phyloP scores from a whole-genome alignment of 2,329 filamentous ascomycete species.

The Colletotrichum tabaci region DNA sequence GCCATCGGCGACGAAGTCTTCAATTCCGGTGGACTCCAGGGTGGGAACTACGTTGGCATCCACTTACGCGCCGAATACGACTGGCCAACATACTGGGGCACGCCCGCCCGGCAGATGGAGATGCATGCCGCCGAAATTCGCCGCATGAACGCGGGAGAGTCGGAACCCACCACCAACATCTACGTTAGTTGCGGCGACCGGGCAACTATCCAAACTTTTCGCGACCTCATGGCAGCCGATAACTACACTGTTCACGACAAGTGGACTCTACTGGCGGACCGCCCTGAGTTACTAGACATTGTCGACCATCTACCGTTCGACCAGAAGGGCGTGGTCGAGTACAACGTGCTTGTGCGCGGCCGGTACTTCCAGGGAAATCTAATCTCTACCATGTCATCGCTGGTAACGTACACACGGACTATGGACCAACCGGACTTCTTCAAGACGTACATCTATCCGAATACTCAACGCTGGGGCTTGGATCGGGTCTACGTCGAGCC shows the following conservation, averaged over 20 bases:
- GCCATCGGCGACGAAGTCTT: neutral
- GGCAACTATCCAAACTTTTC: conserved; percentile 7
- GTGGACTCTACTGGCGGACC: conserved; percentile 19
- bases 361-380: conserved; percentile 17
- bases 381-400: conserved; percentile 12
- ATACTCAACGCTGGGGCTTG: conserved; percentile 4
- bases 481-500: conserved; percentile 4
- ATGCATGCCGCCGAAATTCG: conserved; percentile 9
- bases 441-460: neutral
- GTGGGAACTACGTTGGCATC: conserved; percentile 8
- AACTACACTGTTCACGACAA: conserved; percentile 16
- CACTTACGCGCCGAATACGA: conserved; percentile 12
- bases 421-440: conserved; percentile 10
- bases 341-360: conserved; percentile 1
- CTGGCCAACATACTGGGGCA: conserved; percentile 5
- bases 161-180: neutral
- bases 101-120: conserved; percentile 13
- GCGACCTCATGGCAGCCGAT: conserved; percentile 9
- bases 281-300: conserved; percentile 1
- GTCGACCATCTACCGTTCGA: conserved; percentile 2
- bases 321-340: conserved; percentile 5
- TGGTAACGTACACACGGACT: conserved; percentile 6
- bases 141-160: neutral
- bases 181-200: conserved; percentile 12
- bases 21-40: neutral